A percentile compares a stretch with the other conserved stretches of the same genome.
Conservation (phyloP, 257 asterid species). For the Ballota nigra region DNA sequence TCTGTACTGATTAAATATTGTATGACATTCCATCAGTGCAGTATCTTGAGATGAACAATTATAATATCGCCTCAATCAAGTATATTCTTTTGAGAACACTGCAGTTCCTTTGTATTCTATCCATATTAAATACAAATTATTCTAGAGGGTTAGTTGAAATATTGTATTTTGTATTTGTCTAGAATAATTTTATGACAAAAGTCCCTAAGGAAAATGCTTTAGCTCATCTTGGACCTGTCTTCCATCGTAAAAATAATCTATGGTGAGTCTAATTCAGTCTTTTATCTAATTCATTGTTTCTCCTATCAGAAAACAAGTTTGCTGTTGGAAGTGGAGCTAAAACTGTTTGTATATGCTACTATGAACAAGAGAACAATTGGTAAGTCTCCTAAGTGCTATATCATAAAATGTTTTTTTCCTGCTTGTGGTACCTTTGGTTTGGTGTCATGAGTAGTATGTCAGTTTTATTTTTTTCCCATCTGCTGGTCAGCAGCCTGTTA, state of each 20-base stretch:
- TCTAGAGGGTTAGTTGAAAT: not conserved
- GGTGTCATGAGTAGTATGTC: not conserved
- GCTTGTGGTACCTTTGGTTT: constrained; percentile 5
- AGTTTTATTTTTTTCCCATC: not conserved
- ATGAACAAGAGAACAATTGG: constrained; percentile 99
- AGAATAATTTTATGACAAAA: not conserved
- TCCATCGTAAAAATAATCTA: not conserved
- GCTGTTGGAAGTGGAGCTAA: constrained; percentile 99
- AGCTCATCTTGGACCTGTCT: constrained; percentile 6
- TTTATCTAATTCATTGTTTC: constrained; percentile 17
- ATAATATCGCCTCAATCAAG: not conserved
- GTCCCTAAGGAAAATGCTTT: constrained; percentile 1
- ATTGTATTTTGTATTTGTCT: not conserved
- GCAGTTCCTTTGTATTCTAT: not conserved
- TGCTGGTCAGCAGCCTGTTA: not conserved
- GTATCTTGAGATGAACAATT: constrained; percentile 14
- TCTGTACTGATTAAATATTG: constrained; percentile 13
- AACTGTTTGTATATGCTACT: constrained; percentile 98
- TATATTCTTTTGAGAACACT: not conserved
- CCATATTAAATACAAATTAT: not conserved
- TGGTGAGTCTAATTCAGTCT: constrained; percentile 18
- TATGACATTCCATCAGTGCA: not conserved
- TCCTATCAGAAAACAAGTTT: constrained; percentile 82
- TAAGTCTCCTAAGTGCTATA: constrained; percentile 33
- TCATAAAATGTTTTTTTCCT: not conserved